A percentile compares a stretch with the other conserved stretches of the same genome.
These are phyloP conservation scores for Pascua sp. DNA, from an alignment of 1,284 basidiomycete species.

Conservation along the genomic window DNA sequence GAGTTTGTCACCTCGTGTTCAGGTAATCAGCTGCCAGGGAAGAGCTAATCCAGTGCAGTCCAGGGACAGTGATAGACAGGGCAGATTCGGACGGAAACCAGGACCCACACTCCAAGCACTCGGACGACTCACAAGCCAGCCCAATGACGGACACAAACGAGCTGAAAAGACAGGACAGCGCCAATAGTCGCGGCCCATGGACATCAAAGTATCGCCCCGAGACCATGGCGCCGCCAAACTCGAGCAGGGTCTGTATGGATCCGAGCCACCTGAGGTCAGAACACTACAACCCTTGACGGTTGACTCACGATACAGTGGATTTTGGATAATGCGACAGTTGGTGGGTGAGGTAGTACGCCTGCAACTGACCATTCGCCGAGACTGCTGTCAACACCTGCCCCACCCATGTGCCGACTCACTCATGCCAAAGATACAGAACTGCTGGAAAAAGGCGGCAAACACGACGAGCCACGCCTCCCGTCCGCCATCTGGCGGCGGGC, in stretches of 20 bases:
- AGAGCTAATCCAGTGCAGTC: too few relatives aligned
- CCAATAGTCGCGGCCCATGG: slow-evolving; percentile 30
- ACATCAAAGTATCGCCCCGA: slow-evolving; percentile 42
- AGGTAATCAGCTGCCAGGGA: too few relatives aligned
- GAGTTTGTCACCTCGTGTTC: too few relatives aligned
- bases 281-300: neutral
- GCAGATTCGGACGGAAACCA: slow-evolving; percentile 6
- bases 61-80: slow-evolving; percentile 21
- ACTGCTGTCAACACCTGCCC: slow-evolving; percentile 15
- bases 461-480: slow-evolving; percentile 28
- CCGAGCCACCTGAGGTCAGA: slow-evolving; percentile 42
- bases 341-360: slow-evolving; percentile 35
- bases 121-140: slow-evolving; percentile 33
- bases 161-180: slow-evolving; percentile 28
- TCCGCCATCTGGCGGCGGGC: slow-evolving; percentile 29
- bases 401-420: slow-evolving; percentile 13
- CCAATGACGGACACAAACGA: slow-evolving; percentile 29
- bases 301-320: slow-evolving; percentile 38
- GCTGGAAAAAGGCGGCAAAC: slow-evolving; percentile 23
- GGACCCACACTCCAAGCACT: neutral
- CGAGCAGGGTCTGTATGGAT: slow-evolving; percentile 30
- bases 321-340: slow-evolving; percentile 32
- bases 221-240: slow-evolving; percentile 32
- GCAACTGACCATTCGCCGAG: slow-evolving; percentile 37
- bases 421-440: slow-evolving; percentile 30